These are phyloP conservation scores for Cryomyces minteri DNA, from an alignment of 495 filamentous ascomycete species.

Conservation along the genomic window DNA sequence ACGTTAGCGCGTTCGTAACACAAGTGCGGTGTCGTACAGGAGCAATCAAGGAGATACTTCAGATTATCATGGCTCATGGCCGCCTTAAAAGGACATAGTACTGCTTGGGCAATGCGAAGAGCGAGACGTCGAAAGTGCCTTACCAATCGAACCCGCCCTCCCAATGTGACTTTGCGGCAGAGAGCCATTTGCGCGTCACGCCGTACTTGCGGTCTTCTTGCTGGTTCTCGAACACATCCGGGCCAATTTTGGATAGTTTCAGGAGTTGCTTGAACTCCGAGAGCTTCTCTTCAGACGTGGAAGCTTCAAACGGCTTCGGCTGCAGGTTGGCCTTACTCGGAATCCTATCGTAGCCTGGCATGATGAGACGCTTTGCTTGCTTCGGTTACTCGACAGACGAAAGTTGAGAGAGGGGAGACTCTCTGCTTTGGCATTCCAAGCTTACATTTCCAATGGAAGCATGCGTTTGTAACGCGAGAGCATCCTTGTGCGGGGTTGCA, in stretches of 20 bases:
- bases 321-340: not conserved
- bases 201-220: conserved; percentile 31
- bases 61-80: no score
- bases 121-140: conserved; percentile 1
- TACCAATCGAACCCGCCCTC: conserved; percentile 26
- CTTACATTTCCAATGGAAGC: no score
- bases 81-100: no score
- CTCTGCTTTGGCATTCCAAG: no score
- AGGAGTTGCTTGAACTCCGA: conserved; percentile 29
- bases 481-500: no score
- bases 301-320: not conserved
- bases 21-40: not conserved
- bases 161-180: conserved; percentile 34
- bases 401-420: no score
- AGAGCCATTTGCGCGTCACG: conserved; percentile 36
- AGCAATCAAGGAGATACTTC: not conserved
- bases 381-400: no score
- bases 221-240: conserved; percentile 30
- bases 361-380: no score
- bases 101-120: not conserved
- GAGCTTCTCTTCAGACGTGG: not conserved
- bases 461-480: no score
- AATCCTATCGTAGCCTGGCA: not conserved
- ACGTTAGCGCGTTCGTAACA: not conserved
- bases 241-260: conserved; percentile 31